phyloP scores from a whole-genome alignment of 129 eudicot species.

The Flaveria bidentis region DNA sequence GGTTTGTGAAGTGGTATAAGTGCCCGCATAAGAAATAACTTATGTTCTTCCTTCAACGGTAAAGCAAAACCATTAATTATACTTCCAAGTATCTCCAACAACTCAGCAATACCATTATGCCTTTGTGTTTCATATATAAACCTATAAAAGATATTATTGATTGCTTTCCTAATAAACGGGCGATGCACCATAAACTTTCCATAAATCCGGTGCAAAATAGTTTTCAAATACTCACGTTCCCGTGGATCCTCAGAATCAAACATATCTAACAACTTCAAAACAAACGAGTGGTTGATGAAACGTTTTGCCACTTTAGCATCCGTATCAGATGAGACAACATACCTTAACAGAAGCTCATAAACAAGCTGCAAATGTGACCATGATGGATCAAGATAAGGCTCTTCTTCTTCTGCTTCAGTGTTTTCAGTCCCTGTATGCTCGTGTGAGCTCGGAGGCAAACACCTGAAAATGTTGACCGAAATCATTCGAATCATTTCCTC shows the following conservation, averaged over 20 bases:
- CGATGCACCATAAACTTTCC: slow-evolving; percentile 91
- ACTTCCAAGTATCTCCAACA: slow-evolving; percentile 81
- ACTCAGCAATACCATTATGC: slow-evolving; percentile 74
- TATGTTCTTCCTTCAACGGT: slow-evolving; percentile 89
- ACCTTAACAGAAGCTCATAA: slow-evolving; percentile 67
- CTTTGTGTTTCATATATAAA: slow-evolving; percentile 75
- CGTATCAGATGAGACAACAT: slow-evolving; percentile 66
- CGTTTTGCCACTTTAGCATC: slow-evolving; percentile 74
- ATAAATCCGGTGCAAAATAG: slow-evolving; percentile 71
- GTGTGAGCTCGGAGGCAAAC: slow-evolving; percentile 62
- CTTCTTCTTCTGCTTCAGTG: slow-evolving; percentile 68
- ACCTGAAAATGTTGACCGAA: slow-evolving; percentile 61
- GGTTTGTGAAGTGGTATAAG: slow-evolving; percentile 84
- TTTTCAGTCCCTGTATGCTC: slow-evolving; percentile 60
- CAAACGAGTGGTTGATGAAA: slow-evolving; percentile 64
- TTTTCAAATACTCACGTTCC: slow-evolving; percentile 75
- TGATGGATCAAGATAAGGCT: slow-evolving; percentile 63
- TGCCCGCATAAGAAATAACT: slow-evolving; percentile 71
- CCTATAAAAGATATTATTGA: slow-evolving; percentile 69
- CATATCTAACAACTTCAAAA: slow-evolving; percentile 63
- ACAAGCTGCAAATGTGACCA: slow-evolving; percentile 79
- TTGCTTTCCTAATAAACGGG: slow-evolving; percentile 76
- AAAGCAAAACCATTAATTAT: slow-evolving; percentile 82
- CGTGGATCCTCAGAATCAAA: slow-evolving; percentile 83
- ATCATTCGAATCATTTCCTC: slow-evolving; percentile 73